Percentiles rank a stretch among this genome's conserved stretches.
phyloP scores from a whole-genome alignment of 805 yeast species.

The Wickerhamomyces silvicola region DNA sequence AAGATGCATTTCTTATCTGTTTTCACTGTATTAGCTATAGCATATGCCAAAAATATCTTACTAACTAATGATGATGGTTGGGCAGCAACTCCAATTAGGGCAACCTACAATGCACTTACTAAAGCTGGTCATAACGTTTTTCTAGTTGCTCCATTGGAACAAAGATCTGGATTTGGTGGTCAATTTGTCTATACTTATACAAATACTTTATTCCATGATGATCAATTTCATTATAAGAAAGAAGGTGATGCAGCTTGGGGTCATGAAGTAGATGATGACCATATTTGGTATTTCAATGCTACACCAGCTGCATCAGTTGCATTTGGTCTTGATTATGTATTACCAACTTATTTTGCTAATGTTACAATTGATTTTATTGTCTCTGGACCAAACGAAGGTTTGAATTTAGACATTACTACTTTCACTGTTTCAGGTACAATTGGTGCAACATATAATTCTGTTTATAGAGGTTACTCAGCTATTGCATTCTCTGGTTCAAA shows the following conservation, averaged over 20 bases:
- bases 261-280: constrained; percentile 34
- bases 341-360: constrained; percentile 40
- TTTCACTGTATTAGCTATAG: constrained; percentile 6
- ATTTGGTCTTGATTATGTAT: constrained; percentile 39
- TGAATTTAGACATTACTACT: constrained; percentile 37
- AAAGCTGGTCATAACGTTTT: constrained; percentile 44
- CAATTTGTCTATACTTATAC: constrained; percentile 38
- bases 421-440: constrained; percentile 44
- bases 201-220: constrained; percentile 34
- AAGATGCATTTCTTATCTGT: constrained; percentile 10
- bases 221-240: constrained; percentile 40
- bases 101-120: constrained; percentile 41
- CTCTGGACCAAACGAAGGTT: constrained; percentile 49
- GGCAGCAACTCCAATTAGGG: constrained; percentile 51
- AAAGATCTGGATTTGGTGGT: constrained; percentile 52
- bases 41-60: constrained; percentile 34
- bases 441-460: constrained; percentile 43
- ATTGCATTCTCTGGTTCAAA: constrained; percentile 48
- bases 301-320: constrained; percentile 49
- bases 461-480: constrained; percentile 42
- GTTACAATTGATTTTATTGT: constrained; percentile 41
- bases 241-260: constrained; percentile 52
- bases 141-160: constrained; percentile 46
- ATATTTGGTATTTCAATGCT: constrained; percentile 50
- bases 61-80: constrained; percentile 54